phyloP scores from a whole-genome alignment of 805 yeast genomes.

The Saccharomycopsis sp. region DNA sequence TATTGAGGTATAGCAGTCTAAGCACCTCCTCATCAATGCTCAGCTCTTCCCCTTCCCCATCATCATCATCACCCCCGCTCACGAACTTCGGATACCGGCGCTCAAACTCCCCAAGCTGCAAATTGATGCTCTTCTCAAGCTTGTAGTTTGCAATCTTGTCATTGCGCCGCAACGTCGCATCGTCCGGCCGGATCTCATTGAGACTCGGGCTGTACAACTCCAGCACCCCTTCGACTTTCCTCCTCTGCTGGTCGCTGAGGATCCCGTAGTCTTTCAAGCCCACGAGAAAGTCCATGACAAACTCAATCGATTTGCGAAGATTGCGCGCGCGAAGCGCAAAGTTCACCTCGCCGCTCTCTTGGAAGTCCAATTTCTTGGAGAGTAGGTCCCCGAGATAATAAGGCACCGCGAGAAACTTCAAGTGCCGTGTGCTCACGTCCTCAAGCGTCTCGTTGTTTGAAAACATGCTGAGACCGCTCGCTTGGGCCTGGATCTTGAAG shows the following conservation, averaged over 20 bases:
- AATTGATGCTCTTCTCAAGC: conserved; percentile 44
- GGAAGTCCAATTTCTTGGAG: conserved; percentile 25
- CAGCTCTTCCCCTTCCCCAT: too few species aligned
- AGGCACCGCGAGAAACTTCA: conserved; percentile 51
- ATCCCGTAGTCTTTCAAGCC: conserved; percentile 38
- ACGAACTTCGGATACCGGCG: conserved; percentile 28
- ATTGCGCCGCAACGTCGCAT: conserved; percentile 46
- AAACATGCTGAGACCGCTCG: conserved; percentile 48
- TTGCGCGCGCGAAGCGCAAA: conserved; percentile 25
- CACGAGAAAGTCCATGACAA: conserved; percentile 39
- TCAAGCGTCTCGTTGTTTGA: conserved; percentile 63
- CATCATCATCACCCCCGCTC: conserved; percentile 26
- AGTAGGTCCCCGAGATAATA: conserved; percentile 43
- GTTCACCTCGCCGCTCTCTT: conserved; percentile 12
- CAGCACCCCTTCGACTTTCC: conserved; percentile 32
- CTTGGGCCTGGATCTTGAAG: conserved; percentile 21
- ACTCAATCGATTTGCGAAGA: conserved; percentile 35
- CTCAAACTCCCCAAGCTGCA: conserved; percentile 35
- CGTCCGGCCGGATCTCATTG: conserved; percentile 26
- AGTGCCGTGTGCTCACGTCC: conserved; percentile 55
- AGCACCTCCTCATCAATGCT: conserved; percentile 54
- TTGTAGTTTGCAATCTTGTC: conserved; percentile 65
- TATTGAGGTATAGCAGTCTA: conserved; percentile 47
- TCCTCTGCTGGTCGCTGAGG: conserved; percentile 31
- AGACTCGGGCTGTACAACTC: conserved; percentile 33